phyloP scores from a whole-genome alignment of 371 early-diverging fungal genomes.

The Zopfochytrium polystomum region DNA sequence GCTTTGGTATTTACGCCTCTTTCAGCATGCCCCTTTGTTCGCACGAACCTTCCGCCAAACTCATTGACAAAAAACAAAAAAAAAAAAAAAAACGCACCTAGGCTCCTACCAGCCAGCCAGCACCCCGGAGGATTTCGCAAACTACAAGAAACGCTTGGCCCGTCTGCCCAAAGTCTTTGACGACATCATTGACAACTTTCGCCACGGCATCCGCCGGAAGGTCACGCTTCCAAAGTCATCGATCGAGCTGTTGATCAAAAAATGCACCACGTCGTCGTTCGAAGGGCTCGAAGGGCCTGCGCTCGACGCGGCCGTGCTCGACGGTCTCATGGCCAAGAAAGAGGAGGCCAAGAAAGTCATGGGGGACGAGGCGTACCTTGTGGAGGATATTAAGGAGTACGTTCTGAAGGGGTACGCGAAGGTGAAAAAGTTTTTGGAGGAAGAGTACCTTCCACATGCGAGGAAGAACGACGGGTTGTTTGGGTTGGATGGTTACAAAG shows the following conservation, averaged over 20 bases:
- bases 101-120: slow-evolving; percentile 23
- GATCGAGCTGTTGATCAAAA: too few species aligned
- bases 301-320: slow-evolving; percentile 16
- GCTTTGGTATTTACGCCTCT: too few species aligned
- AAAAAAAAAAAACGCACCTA: too few species aligned
- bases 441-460: slow-evolving; percentile 41
- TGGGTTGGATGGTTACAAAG: too few species aligned
- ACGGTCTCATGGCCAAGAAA: slow-evolving; percentile 15
- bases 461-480: slow-evolving; percentile 31
- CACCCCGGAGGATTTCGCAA: slow-evolving; percentile 30
- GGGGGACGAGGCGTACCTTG: too few species aligned
- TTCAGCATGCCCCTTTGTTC: too few species aligned
- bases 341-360: too few species aligned
- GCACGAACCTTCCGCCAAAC: too few species aligned
- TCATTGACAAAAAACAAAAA: slow-evolving; percentile 8
- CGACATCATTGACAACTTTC: slow-evolving; percentile 26
- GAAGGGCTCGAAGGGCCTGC: slow-evolving; percentile 28
- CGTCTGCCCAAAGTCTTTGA: slow-evolving; percentile 20
- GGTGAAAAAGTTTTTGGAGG: slow-evolving; percentile 30
- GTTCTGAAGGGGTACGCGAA: slow-evolving; percentile 29
- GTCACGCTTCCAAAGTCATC: too few species aligned
- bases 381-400: slow-evolving; percentile 21
- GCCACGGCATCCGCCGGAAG: slow-evolving; percentile 21
- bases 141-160: slow-evolving; percentile 30
- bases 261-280: too few species aligned